Conservation (phyloP, 177 flowering plant species). For the Vitis hybrid region DNA sequence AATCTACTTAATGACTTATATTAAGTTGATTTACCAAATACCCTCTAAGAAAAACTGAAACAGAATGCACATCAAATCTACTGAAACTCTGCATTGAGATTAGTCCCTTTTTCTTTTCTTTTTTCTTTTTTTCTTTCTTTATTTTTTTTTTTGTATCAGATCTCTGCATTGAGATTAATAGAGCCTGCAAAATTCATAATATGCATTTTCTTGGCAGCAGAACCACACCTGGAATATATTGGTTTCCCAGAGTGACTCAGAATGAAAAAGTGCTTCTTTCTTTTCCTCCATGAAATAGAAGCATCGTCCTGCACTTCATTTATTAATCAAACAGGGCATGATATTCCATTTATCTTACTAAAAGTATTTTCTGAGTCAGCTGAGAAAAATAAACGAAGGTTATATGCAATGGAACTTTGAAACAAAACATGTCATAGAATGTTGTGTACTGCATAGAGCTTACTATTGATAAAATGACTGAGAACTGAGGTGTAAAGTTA, state of each 20-base stretch:
- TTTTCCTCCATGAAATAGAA: slow-evolving; percentile 95
- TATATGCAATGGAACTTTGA: neutral
- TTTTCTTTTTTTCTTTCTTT: too few species aligned
- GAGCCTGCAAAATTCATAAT: neutral
- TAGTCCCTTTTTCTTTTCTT: too few species aligned
- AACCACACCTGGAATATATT: slow-evolving; percentile 79
- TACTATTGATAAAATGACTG: neutral
- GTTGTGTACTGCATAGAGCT: neutral
- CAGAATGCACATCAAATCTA: neutral
- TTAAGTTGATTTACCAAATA: too few species aligned
- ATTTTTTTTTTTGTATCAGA: too few species aligned
- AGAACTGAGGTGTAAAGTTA: too few species aligned
- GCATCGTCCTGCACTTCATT: slow-evolving; percentile 91
- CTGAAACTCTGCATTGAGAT: neutral
- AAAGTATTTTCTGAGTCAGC: neutral
- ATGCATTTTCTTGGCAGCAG: neutral
- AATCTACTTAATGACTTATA: too few species aligned
- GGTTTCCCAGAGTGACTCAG: slow-evolving; percentile 97
- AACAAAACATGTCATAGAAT: neutral
- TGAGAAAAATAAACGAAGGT: neutral
- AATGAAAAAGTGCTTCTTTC: slow-evolving; percentile 94
- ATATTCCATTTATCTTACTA: neutral
- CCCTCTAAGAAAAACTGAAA: neutral
- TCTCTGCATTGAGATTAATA: neutral
- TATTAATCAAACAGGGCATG: slow-evolving; percentile 15